Conservation (phyloP, 441 rosid genomes). For the Viola pubescens region DNA sequence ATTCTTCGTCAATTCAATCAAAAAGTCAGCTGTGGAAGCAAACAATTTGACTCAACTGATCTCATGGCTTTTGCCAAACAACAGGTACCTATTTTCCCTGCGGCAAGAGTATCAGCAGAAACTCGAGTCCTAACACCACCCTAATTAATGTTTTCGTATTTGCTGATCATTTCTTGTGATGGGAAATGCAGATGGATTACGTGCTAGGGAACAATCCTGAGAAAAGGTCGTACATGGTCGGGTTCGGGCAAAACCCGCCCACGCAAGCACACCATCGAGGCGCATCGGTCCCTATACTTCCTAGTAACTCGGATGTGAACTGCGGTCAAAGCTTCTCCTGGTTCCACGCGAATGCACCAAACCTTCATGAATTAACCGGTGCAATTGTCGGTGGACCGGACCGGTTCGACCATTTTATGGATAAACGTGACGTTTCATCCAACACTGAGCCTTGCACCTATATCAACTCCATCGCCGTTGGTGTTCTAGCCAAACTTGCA, state of each 20-base stretch:
- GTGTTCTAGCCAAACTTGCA: conserved; percentile 68
- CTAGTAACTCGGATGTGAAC: conserved; percentile 19
- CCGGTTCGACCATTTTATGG: conserved; percentile 49
- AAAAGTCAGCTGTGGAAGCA: conserved; percentile 45
- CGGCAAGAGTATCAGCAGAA: no score
- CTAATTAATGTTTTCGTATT: no score
- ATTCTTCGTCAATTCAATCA: conserved; percentile 35
- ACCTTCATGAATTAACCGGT: conserved; percentile 77
- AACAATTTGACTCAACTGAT: conserved; percentile 36
- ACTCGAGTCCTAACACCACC: no score
- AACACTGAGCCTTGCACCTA: conserved; percentile 90
- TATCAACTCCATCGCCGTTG: conserved; percentile 64
- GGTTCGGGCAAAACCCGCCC: conserved; percentile 76
- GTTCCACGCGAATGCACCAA: conserved; percentile 43
- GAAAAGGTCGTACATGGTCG: conserved; percentile 86
- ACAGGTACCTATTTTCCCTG: conserved; percentile 34
- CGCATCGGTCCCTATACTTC: conserved; percentile 44
- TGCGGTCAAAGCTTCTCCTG: conserved; percentile 70
- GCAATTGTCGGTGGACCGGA: conserved; percentile 92
- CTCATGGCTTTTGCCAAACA: conserved; percentile 55
- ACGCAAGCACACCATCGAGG: conserved; percentile 79
- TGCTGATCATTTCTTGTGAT: no score
- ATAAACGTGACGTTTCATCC: conserved; percentile 48
- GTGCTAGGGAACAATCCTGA: conserved; percentile 61
- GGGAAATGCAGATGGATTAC: conserved; percentile 60